phyloP scores from a whole-genome alignment of 2,329 filamentous ascomycete genomes.

The Ceratocystis variospora region DNA sequence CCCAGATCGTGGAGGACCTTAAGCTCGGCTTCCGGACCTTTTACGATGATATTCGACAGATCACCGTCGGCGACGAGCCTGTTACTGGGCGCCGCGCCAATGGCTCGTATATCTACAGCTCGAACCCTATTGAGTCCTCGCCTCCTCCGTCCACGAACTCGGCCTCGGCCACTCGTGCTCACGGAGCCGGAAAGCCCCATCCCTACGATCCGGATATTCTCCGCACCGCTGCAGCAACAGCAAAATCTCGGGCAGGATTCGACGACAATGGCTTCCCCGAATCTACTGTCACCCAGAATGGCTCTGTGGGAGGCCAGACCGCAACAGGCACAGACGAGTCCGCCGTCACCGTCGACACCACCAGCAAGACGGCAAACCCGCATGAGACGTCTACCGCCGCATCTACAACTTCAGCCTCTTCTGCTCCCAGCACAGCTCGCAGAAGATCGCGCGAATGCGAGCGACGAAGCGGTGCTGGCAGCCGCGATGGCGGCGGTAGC shows the following conservation, averaged over 20 bases:
- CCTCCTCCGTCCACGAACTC: conserved; percentile 8
- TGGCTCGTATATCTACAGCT: conserved; percentile 18
- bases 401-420: conserved; percentile 16
- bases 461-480: conserved; percentile 17
- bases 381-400: conserved; percentile 7
- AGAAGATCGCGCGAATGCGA: conserved; percentile 15
- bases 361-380: not conserved
- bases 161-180: conserved; percentile 8
- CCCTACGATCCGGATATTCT: conserved; percentile 35
- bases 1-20: conserved; percentile 80
- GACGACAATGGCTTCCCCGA: conserved; percentile 13
- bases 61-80: conserved; percentile 87
- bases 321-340: not conserved
- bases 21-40: conserved; percentile 86
- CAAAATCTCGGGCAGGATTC: conserved; percentile 28
- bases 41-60: conserved; percentile 86
- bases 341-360: not conserved
- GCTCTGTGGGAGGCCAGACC: not conserved
- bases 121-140: conserved; percentile 1
- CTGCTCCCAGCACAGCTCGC: conserved; percentile 11
- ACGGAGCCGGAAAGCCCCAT: conserved; percentile 16
- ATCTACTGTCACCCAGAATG: conserved; percentile 17
- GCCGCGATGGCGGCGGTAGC: conserved; percentile 2
- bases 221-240: conserved; percentile 29
- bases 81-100: conserved; percentile 38